A percentile compares a stretch with the other conserved stretches of the same genome.
phyloP scores from a whole-genome alignment of 2,329 filamentous ascomycete genomes.

The Hymenoscyphus fraxineus region DNA sequence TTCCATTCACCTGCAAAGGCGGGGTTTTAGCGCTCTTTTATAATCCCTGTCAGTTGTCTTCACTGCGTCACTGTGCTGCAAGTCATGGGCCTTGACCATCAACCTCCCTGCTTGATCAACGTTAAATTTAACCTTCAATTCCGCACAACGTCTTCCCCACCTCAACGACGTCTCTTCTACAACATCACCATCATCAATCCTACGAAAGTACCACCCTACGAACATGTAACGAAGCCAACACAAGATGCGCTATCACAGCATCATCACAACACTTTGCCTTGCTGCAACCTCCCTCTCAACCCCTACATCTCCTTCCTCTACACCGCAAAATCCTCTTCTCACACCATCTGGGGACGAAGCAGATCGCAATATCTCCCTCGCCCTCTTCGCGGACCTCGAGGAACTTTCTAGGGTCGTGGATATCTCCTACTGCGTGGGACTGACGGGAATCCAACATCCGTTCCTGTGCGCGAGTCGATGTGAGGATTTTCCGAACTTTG shows the following conservation, averaged over 20 bases:
- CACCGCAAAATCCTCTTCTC: background rate
- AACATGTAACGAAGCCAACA: conserved; percentile 24
- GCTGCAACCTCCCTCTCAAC: conserved; percentile 2
- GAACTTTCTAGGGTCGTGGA: conserved; percentile 89
- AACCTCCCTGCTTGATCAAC: conserved; percentile 1
- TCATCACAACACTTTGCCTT: conserved; percentile 17
- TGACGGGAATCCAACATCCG: conserved; percentile 73
- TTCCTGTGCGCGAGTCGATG: conserved; percentile 86
- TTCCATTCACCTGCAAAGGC: background rate
- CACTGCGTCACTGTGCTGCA: background rate
- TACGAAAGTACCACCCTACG: background rate
- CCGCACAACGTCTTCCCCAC: conserved; percentile 2
- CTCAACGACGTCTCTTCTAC: too few relatives aligned
- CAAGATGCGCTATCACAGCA: conserved; percentile 28
- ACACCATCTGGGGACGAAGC: background rate
- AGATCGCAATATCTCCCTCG: conserved; percentile 46
- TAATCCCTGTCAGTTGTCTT: conserved; percentile 7
- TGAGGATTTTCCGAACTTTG: conserved; percentile 73
- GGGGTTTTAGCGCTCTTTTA: conserved; percentile 9
- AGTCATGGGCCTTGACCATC: background rate
- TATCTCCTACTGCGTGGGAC: conserved; percentile 89
- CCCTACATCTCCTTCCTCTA: conserved; percentile 21
- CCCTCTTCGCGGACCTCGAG: conserved; percentile 77
- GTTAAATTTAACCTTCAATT: background rate
- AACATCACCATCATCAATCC: background rate